Evolutionary conservation across 305 asterid genomes (phyloP).

Genomic region (Ruellia speciosa): DNA sequence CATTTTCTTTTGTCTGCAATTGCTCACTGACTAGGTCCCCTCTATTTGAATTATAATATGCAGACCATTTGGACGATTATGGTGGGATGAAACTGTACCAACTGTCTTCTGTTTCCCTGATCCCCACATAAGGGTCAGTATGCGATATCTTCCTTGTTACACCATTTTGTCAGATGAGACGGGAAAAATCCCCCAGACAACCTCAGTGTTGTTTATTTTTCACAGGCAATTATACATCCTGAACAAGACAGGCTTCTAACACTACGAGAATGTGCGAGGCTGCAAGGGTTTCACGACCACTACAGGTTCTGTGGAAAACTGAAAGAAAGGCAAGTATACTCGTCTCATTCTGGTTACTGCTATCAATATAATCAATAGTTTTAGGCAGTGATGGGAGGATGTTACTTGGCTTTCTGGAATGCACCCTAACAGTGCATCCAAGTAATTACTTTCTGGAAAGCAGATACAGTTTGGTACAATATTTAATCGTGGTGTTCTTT

Average conservation of each 20-base stretch:
- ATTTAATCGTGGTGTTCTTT: not conserved
- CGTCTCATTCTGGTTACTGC: not conserved
- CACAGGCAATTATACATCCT: slow-evolving; percentile 63
- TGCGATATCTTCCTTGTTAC: not conserved
- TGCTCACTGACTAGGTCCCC: slow-evolving; percentile 8
- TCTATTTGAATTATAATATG: slow-evolving; percentile 15
- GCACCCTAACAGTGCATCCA: no score
- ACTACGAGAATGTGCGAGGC: slow-evolving; percentile 73
- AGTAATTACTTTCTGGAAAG: no score
- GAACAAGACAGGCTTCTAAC: slow-evolving; percentile 77
- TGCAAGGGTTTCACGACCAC: slow-evolving; percentile 86
- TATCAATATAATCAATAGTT: not conserved
- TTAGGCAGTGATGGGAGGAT: no score
- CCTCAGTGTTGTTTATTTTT: not conserved
- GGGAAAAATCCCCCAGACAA: not conserved
- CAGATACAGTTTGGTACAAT: no score
- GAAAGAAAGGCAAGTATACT: slow-evolving; percentile 45
- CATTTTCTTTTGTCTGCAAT: slow-evolving; percentile 1
- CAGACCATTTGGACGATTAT: slow-evolving; percentile 68
- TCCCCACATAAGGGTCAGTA: slow-evolving; percentile 40
- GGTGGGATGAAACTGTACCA: slow-evolving; percentile 92
- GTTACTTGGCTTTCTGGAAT: no score
- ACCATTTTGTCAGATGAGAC: no score
- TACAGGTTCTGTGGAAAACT: slow-evolving; percentile 56
- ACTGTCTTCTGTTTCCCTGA: slow-evolving; percentile 66